Base-by-base conservation (phyloP, 1,284 basidiomycete genomes). In the Ceratobasidium sp. region DNA sequence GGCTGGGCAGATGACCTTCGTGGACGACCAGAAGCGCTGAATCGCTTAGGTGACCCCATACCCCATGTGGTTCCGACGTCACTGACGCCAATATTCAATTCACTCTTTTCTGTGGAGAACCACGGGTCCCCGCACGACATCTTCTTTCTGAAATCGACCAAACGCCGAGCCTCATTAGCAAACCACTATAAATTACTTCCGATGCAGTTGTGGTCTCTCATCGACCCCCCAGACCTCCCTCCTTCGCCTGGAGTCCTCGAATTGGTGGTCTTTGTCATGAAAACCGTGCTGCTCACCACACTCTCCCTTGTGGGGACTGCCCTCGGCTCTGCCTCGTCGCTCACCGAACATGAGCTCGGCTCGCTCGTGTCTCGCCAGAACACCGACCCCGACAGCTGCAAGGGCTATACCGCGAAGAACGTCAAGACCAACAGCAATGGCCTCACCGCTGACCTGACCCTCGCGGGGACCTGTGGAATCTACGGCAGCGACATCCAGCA, bases 401-500 rank as follows among this genome's bases (percentile, higher is more conserved):
- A 75, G 14, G 88, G 89, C 14, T 91, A 91, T 76, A 80, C 79
- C 1, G 78, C 90, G 21, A 77, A 78, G 23, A 82, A 81, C 11
- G 74, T 90, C 38, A 74, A 80, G 18, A 82, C 87, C 73, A 84
- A 81, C 2, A 75, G 61, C 25, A 59, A 71, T 30, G 63, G 73
- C 8, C 48, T 77, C 40, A 74, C 72, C 16, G 76, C 76, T 25
- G 74, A 75, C 46, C 78, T 83, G n/a, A 56, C 73, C 3, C 82
- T 93, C 6, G 84, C 85, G 2, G 90, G 90, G 1, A 64, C 79
- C 16, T 94, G 92, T 79, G 84, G 91, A 75, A 90, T 88, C 12
- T 94, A 91, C 76, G 90, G 91, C 16, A 82, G 79, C 12, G 92
- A 94, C 77, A 82, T 92, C 49, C 42, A 79, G 1, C 81, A 87